A percentile compares a stretch with the other conserved stretches of the same genome.
Evolutionary conservation across 108 stramenopile genomes (phyloP).

Genomic region (Nannochloropsis oceanica): DNA sequence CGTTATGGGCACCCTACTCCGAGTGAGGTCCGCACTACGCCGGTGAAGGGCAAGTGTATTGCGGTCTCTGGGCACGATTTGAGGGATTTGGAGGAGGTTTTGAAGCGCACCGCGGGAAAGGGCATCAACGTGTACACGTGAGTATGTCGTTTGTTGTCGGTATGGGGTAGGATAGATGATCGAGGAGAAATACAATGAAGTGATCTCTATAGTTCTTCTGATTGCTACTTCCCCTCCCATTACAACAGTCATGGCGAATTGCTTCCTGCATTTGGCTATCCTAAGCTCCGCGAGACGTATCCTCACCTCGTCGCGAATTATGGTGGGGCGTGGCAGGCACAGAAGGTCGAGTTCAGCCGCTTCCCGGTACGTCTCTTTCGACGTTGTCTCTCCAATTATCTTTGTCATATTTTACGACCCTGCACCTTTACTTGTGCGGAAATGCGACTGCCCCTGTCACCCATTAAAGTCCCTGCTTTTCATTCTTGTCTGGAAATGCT

Average conservation of each 20-base stretch:
- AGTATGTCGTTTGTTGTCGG: background rate
- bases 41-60: slow-evolving; percentile 54
- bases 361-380: background rate
- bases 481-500: too few species aligned
- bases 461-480: background rate
- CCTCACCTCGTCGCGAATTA: slow-evolving; percentile 56
- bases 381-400: background rate
- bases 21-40: slow-evolving; percentile 46
- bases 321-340: slow-evolving; percentile 65
- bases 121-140: slow-evolving; percentile 62
- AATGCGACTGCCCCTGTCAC: background rate
- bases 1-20: slow-evolving; percentile 50
- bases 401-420: background rate
- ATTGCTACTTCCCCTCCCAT: background rate
- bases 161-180: background rate
- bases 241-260: slow-evolving; percentile 55
- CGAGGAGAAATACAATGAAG: background rate
- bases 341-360: slow-evolving; percentile 56
- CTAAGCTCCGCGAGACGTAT: slow-evolving; percentile 49
- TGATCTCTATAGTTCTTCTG: background rate
- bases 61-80: slow-evolving; percentile 62
- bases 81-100: slow-evolving; percentile 41
- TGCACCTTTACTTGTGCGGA: background rate
- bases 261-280: slow-evolving; percentile 65
- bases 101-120: slow-evolving; percentile 62